A percentile compares a stretch with the other conserved stretches of the same genome.
Evolutionary conservation across 805 yeast genomes (phyloP).

Genomic region (Kluyveromyces dobzhanskii): DNA sequence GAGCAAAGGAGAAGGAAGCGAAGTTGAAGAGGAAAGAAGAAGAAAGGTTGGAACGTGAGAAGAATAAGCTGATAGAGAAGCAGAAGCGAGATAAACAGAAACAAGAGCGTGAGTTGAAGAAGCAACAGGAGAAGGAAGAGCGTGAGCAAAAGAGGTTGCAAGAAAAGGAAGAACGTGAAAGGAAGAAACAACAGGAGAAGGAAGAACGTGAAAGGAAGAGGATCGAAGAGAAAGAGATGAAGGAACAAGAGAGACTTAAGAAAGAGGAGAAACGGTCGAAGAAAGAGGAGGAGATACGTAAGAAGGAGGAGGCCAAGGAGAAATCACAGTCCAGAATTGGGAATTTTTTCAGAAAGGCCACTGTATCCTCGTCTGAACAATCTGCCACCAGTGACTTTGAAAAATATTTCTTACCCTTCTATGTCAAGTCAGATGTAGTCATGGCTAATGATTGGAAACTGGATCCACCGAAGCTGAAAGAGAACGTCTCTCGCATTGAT

Average conservation of each 20-base stretch:
- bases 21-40: slow-evolving; percentile 12
- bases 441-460: slow-evolving; percentile 12
- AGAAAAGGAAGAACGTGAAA: slow-evolving; percentile 10
- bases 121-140: slow-evolving; percentile 13
- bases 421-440: slow-evolving; percentile 29
- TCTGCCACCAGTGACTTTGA: slow-evolving; percentile 24
- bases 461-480: slow-evolving; percentile 4
- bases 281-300: slow-evolving; percentile 21
- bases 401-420: slow-evolving; percentile 31
- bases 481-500: slow-evolving; percentile 16
- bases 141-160: slow-evolving; percentile 15
- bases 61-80: slow-evolving; percentile 19
- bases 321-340: slow-evolving; percentile 33
- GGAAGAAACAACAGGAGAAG: slow-evolving; percentile 13
- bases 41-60: slow-evolving; percentile 28
- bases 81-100: slow-evolving; percentile 15
- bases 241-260: slow-evolving; percentile 17
- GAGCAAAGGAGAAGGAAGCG: slow-evolving; percentile 8
- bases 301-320: slow-evolving; percentile 27
- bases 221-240: slow-evolving; percentile 19
- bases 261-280: slow-evolving; percentile 15
- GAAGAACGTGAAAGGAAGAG: slow-evolving; percentile 14
- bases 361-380: slow-evolving; percentile 18
- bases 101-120: slow-evolving; percentile 17
- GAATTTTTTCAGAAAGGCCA: slow-evolving; percentile 29